Conservation (phyloP, 192 early-diverging fungal genomes). For the Umbelopsis ramanniana region DNA sequence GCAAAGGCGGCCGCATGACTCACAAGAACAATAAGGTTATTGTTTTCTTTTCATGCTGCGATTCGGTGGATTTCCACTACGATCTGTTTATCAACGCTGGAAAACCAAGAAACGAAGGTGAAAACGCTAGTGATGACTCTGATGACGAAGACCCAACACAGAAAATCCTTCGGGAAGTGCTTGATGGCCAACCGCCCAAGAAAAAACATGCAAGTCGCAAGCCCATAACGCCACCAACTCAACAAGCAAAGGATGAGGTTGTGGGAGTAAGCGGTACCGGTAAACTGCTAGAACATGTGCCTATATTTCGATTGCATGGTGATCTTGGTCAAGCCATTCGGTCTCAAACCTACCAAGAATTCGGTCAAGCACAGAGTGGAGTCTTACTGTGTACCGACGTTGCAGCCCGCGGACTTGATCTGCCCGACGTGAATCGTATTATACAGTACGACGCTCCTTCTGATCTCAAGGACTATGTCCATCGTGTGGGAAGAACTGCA, state of each 20-base stretch:
- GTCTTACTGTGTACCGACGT: conserved; percentile 97
- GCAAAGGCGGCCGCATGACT: neutral
- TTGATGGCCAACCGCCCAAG: conserved; percentile 13
- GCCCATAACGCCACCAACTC: neutral
- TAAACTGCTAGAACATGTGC: conserved; percentile 69
- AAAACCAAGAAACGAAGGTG: conserved; percentile 47
- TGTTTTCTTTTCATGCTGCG: conserved; percentile 93
- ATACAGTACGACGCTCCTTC: conserved; percentile 97
- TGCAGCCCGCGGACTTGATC: conserved; percentile 95
- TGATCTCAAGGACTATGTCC: conserved; percentile 95
- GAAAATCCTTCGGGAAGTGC: conserved; percentile 39
- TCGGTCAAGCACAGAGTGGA: conserved; percentile 64
- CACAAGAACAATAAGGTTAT: conserved; percentile 69
- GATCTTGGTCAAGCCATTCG: conserved; percentile 82
- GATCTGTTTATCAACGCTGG: conserved; percentile 76
- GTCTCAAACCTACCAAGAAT: conserved; percentile 73
- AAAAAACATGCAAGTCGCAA: neutral
- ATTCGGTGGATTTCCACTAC: conserved; percentile 95
- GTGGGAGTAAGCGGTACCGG: conserved; percentile 36
- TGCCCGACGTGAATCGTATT: conserved; percentile 90
- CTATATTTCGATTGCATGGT: conserved; percentile 88
- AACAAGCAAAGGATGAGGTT: neutral
- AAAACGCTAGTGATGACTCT: neutral
- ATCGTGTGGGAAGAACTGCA: conserved; percentile 96
- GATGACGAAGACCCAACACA: conserved; percentile 42